Conservation (phyloP, 1,284 basidiomycete species). For the Melampsora larici-populina region DNA sequence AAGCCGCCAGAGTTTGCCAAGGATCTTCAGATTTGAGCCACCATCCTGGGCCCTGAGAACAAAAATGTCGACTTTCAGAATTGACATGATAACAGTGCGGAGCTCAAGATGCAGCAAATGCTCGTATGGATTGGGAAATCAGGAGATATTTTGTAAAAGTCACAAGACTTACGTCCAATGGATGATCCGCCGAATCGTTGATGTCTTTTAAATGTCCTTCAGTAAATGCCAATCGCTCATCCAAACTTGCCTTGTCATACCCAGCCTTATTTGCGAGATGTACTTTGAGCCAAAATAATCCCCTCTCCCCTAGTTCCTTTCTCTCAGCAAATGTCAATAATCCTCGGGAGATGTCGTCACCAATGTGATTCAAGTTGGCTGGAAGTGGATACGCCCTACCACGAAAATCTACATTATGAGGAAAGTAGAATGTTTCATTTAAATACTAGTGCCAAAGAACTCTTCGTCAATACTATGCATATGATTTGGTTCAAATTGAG, state of each 20-base stretch:
- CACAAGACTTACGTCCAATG: conserved; percentile 63
- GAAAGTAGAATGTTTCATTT: conserved; percentile 82
- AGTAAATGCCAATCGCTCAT: conserved; percentile 79
- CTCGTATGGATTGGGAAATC: background rate
- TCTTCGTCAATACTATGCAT: background rate
- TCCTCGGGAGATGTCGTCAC: conserved; percentile 88
- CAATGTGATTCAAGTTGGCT: conserved; percentile 91
- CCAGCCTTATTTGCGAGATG: conserved; percentile 90
- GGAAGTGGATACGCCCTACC: conserved; percentile 96
- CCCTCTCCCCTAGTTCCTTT: conserved; percentile 74
- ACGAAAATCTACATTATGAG: conserved; percentile 97
- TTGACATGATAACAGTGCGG: too few relatives aligned
- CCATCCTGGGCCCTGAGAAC: conserved; percentile 67
- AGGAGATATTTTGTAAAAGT: conserved; percentile 1
- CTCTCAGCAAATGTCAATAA: conserved; percentile 78
- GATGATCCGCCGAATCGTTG: conserved; percentile 77
- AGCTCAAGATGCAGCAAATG: too few relatives aligned
- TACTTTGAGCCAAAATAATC: conserved; percentile 82
- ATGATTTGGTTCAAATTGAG: background rate
- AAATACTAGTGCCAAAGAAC: conserved; percentile 63
- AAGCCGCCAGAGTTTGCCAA: conserved; percentile 93
- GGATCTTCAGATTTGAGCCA: conserved; percentile 79
- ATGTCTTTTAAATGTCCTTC: conserved; percentile 72
- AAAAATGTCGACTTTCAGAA: too few relatives aligned
- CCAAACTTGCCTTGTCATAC: conserved; percentile 90